Evolutionary conservation across 2,329 filamentous ascomycete species (phyloP).

Genomic region (Epichloe bromicola): DNA sequence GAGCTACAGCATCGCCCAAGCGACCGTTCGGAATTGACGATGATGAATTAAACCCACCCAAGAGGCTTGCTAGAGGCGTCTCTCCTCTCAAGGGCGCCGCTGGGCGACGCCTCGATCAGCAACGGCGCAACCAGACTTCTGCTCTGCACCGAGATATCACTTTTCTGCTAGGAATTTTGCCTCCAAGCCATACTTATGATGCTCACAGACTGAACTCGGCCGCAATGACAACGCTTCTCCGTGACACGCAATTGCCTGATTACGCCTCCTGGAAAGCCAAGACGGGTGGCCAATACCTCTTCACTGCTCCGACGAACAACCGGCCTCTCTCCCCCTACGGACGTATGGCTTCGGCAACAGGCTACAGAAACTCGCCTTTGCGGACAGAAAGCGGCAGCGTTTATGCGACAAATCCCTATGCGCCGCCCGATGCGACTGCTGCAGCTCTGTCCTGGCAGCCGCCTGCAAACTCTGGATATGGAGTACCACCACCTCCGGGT

Average conservation of each 20-base stretch:
- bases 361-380: conserved; percentile 39
- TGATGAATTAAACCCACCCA: conserved; percentile 59
- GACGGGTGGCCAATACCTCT: conserved; percentile 23
- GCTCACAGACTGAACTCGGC: conserved; percentile 56
- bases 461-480: conserved; percentile 17
- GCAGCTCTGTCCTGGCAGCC: conserved; percentile 16
- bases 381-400: conserved; percentile 28
- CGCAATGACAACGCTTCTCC: conserved; percentile 61
- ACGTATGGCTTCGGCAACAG: conserved; percentile 25
- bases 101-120: conserved; percentile 70
- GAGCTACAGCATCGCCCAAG: conserved; percentile 42
- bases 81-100: conserved; percentile 88
- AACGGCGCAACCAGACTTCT: conserved; percentile 49
- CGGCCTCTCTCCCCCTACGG: conserved; percentile 37
- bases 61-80: conserved; percentile 78
- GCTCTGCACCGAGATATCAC: conserved; percentile 60
- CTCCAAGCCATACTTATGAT: conserved; percentile 58
- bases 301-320: conserved; percentile 18
- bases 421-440: conserved; percentile 15
- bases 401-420: conserved; percentile 18
- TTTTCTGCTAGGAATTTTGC: conserved; percentile 59
- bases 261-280: conserved; percentile 40
- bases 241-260: conserved; percentile 52
- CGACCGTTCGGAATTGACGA: conserved; percentile 56
- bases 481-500: conserved; percentile 17